Base-by-base conservation (phyloP, 768 basidiomycete genomes). In the Neoboletus brunneissimus region DNA sequence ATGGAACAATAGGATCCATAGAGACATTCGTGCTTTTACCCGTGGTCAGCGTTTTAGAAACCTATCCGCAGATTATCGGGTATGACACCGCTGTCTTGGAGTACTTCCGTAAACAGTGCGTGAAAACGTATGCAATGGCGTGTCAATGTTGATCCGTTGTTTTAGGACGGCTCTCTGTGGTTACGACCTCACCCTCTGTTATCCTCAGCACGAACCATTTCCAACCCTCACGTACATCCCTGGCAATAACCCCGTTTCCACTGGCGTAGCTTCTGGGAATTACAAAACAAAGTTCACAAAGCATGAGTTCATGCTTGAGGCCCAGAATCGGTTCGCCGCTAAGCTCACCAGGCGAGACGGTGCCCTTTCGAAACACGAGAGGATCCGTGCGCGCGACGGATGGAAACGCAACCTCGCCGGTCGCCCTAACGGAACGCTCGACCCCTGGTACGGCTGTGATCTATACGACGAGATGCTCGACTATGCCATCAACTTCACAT, bases 31-130 rank as follows among this genome's bases (percentile, higher is more conserved):
- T 79, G 53, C 69, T 82, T 25, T 60, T 83, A 0, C 83, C 88
- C 29, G 79, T 84, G 12, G 84, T 88, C 64, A 62, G 79, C 53
- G 75, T 86, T 31, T 68, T 89, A 18, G 81, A 87, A 71, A 89
- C 89, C 5, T 87, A 85, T 64, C 89, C 89, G 1, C 88, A 89
- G 65, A 72, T 90, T 29, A 88, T 91, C 50, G 85, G 81, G 34
- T 90, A 90, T 62, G 84, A 90, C 58, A 75, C 76, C 45, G 79
- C 80, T 5, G 84, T 87, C 7, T 84, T 81, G 64, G 76, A 83
- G 53, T 87, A 87, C 65, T 89, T 89, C 71, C 78, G 80, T 58
- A 75, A 81, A 60, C 86, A 88, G 87, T 88, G 59, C 56, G 85
- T 75, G 22, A 22, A n/a, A 43, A 18, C 20, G 37, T 50, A 10